Conservation (phyloP, 805 yeast species). For the Cyberlindnera suaveolens region DNA sequence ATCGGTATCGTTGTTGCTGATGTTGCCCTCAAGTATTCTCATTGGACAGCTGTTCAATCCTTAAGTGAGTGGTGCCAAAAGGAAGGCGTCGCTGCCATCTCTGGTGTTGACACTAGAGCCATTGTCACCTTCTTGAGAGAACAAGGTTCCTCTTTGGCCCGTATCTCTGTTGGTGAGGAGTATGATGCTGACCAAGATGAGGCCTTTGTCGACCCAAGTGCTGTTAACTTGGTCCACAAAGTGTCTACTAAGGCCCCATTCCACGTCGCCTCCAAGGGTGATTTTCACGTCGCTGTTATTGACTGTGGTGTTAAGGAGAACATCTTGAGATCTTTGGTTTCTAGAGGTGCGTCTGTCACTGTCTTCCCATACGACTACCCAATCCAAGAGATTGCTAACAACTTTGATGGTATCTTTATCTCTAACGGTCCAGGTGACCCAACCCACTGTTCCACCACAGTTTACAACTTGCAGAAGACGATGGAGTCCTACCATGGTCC, state of each 20-base stretch:
- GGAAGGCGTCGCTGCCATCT: slow-evolving; percentile 91
- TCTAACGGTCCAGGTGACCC: slow-evolving; percentile 99
- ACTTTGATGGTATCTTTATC: slow-evolving; percentile 91
- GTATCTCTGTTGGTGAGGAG: slow-evolving; percentile 84
- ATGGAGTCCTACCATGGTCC: slow-evolving; percentile 69
- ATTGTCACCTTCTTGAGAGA: slow-evolving; percentile 91
- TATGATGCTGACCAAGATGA: slow-evolving; percentile 90
- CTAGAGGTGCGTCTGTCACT: slow-evolving; percentile 93
- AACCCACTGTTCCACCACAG: slow-evolving; percentile 78
- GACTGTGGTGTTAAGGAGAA: slow-evolving; percentile 99
- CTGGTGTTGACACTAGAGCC: slow-evolving; percentile 97
- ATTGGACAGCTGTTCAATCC: slow-evolving; percentile 98
- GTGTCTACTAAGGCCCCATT: slow-evolving; percentile 95
- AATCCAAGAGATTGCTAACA: slow-evolving; percentile 80
- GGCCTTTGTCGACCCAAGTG: slow-evolving; percentile 85
- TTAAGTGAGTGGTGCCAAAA: slow-evolving; percentile 94
- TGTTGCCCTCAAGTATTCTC: slow-evolving; percentile 93
- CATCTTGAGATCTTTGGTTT: slow-evolving; percentile 86
- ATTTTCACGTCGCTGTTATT: slow-evolving; percentile 81
- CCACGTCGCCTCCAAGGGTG: slow-evolving; percentile 65
- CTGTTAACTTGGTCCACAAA: slow-evolving; percentile 82
- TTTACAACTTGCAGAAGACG: slow-evolving; percentile 63
- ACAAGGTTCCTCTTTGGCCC: slow-evolving; percentile 90
- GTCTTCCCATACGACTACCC: slow-evolving; percentile 97
- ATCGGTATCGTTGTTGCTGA: slow-evolving; percentile 95